Percentiles rank a stretch among this genome's conserved stretches.
phyloP scores from a whole-genome alignment of 1,139 yeast genomes.

The Debaryomyces fabryi region DNA sequence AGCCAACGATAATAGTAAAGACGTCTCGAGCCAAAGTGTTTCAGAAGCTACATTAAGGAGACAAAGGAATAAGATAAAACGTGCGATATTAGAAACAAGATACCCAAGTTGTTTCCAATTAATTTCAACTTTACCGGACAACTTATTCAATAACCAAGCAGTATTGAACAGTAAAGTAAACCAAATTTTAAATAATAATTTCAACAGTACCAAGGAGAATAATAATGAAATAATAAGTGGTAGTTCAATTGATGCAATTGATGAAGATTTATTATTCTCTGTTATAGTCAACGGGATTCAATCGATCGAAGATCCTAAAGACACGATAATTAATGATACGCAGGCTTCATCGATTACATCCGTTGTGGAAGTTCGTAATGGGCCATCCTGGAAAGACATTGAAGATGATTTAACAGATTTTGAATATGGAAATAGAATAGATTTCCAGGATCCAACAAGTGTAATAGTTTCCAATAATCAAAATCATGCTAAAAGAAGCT shows the following conservation, averaged over 20 bases:
- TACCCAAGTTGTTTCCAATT: constrained; percentile 43
- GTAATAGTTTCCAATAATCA: constrained; percentile 37
- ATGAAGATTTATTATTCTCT: constrained; percentile 44
- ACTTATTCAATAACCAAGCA: constrained; percentile 39
- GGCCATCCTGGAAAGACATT: constrained; percentile 42
- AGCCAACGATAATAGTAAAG: constrained; percentile 15
- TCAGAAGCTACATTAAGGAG: constrained; percentile 39
- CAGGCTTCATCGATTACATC: constrained; percentile 6
- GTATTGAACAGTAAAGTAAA: constrained; percentile 38
- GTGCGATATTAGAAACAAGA: constrained; percentile 35
- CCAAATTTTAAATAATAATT: constrained; percentile 22
- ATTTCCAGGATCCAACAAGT: constrained; percentile 49
- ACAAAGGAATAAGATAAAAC: constrained; percentile 35
- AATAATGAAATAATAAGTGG: constrained; percentile 27
- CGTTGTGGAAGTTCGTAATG: constrained; percentile 47
- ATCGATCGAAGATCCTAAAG: constrained; percentile 20
- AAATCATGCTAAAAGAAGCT: constrained; percentile 21
- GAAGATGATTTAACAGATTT: constrained; percentile 30
- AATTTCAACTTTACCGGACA: constrained; percentile 40
- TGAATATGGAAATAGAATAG: constrained; percentile 34
- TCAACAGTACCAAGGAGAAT: constrained; percentile 22
- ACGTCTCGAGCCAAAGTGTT: constrained; percentile 15
- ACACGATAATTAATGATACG: not conserved
- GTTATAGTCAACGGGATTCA: constrained; percentile 35
- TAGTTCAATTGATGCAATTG: constrained; percentile 33